Percentiles rank a stretch among this genome's conserved stretches.
These are phyloP conservation scores for Pulicaria dysenterica DNA, from an alignment of 129 eudicot genomes.

Conservation along the genomic window DNA sequence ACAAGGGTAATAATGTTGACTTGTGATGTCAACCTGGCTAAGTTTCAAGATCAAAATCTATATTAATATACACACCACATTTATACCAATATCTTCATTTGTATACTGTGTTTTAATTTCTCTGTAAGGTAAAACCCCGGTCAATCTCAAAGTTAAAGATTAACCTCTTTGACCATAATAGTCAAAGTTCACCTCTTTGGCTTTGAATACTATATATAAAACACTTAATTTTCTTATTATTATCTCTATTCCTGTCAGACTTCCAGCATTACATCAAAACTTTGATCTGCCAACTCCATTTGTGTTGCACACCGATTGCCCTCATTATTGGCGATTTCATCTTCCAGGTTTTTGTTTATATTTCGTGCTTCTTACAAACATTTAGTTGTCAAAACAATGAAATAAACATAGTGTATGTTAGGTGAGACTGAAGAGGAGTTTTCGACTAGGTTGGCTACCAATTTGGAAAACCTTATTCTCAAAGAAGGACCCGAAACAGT, in stretches of 20 bases:
- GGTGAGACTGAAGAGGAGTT: constrained; percentile 96
- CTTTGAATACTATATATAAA: background rate
- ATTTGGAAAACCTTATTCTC: constrained; percentile 86
- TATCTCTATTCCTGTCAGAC: constrained; percentile 42
- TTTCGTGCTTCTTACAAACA: background rate
- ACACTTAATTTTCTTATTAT: background rate
- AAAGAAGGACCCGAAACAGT: constrained; percentile 98
- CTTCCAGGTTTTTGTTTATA: constrained; percentile 56
- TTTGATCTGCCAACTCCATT: constrained; percentile 94
- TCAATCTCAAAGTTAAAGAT: constrained; percentile 7
- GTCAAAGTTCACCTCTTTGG: constrained; percentile 9
- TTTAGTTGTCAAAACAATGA: constrained; percentile 9
- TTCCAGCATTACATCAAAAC: constrained; percentile 88
- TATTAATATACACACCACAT: background rate
- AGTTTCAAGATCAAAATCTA: background rate
- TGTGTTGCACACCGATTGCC: constrained; percentile 92
- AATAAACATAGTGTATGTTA: constrained; percentile 28
- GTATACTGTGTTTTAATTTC: background rate
- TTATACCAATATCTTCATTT: background rate
- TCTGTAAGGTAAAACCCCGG: background rate
- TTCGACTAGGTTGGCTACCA: constrained; percentile 83
- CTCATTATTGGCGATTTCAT: constrained; percentile 96
- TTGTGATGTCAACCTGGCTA: constrained; percentile 22
- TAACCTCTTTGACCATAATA: constrained; percentile 26
- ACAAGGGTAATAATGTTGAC: constrained; percentile 3